Conservation (phyloP, 2,329 filamentous ascomycete species). For the Cryoendolithus antarcticus region DNA sequence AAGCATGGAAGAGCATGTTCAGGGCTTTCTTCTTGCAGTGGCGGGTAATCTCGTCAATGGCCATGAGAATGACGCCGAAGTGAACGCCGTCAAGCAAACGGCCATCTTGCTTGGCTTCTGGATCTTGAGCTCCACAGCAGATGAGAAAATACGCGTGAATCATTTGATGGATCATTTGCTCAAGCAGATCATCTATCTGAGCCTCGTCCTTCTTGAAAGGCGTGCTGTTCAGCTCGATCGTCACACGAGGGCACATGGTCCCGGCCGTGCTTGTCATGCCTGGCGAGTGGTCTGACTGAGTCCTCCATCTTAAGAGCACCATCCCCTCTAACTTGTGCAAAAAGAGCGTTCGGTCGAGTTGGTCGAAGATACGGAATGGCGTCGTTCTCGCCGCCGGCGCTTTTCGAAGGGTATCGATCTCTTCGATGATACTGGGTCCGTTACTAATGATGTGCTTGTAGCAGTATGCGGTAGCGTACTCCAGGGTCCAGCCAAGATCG, state of each 20-base stretch:
- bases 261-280: slow-evolving; percentile 26
- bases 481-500: slow-evolving; percentile 28
- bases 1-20: slow-evolving; percentile 23
- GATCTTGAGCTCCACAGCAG: slow-evolving; percentile 26
- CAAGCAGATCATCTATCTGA: slow-evolving; percentile 23
- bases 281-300: slow-evolving; percentile 16
- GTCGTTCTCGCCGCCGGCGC: slow-evolving; percentile 15
- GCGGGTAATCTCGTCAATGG: slow-evolving; percentile 24
- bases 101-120: slow-evolving; percentile 20
- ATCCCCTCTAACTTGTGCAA: slow-evolving; percentile 25
- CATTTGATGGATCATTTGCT: slow-evolving; percentile 32
- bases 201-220: slow-evolving; percentile 17
- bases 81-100: slow-evolving; percentile 26
- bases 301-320: slow-evolving; percentile 24
- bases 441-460: slow-evolving; percentile 22
- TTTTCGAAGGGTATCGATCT: slow-evolving; percentile 16
- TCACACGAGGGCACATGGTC: slow-evolving; percentile 19
- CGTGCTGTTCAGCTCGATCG: slow-evolving; percentile 21
- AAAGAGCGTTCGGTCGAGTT: slow-evolving; percentile 26
- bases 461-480: slow-evolving; percentile 30
- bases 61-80: slow-evolving; percentile 28
- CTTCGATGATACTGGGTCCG: slow-evolving; percentile 13
- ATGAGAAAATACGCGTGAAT: slow-evolving; percentile 34
- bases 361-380: slow-evolving; percentile 25
- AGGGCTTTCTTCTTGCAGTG: slow-evolving; percentile 17